phyloP scores from a whole-genome alignment of 306 rosid genomes.

The Comarum palustre region DNA sequence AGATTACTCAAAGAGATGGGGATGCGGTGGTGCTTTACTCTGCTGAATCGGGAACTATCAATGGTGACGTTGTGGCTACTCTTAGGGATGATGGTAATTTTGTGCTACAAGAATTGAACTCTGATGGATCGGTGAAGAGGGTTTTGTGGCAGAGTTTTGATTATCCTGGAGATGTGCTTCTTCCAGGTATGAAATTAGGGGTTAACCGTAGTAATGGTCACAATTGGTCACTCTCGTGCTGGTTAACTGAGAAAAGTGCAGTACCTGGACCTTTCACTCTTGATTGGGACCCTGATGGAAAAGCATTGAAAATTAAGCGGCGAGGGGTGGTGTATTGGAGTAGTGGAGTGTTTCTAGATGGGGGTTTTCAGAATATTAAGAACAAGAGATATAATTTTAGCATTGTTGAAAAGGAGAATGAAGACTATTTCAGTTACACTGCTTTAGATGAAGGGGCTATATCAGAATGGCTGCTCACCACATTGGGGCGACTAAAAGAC shows the following conservation, averaged over 20 bases:
- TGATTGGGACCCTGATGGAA: constrained; percentile 8
- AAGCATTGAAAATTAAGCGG: not conserved
- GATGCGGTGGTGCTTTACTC: not conserved
- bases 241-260: not conserved
- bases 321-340: not conserved
- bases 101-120: constrained; percentile 3
- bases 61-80: not conserved
- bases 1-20: not conserved
- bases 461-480: not conserved
- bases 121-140: not conserved
- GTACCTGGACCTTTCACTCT: not conserved
- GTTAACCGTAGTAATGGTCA: not conserved
- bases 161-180: not conserved
- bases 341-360: constrained; percentile 7
- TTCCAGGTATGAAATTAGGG: constrained; percentile 12
- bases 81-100: constrained; percentile 13
- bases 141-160: constrained; percentile 13
- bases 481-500: not conserved
- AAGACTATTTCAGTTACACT: constrained; percentile 15
- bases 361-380: not conserved
- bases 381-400: constrained; percentile 5
- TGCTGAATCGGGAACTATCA: not conserved
- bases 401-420: not conserved
- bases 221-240: not conserved
- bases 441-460: not conserved